Evolutionary conservation across 2,329 filamentous ascomycete species (phyloP).

Genomic region (Monosporascus ibericus): DNA sequence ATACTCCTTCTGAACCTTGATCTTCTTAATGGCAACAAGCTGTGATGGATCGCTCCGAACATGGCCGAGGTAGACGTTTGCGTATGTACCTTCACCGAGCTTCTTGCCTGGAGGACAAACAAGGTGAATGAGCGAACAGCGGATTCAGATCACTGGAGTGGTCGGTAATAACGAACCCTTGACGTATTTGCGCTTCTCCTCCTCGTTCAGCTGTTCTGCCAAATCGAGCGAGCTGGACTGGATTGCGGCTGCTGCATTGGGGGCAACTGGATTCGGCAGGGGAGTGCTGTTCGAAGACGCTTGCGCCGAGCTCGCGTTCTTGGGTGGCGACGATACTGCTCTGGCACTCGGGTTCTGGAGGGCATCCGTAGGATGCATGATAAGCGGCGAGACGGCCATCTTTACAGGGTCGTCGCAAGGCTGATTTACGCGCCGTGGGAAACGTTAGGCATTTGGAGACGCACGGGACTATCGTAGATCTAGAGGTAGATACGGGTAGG

Average conservation of each 20-base stretch:
- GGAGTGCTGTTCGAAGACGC: conserved; percentile 42
- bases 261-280: conserved; percentile 19
- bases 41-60: conserved; percentile 64
- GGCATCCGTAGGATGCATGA: conserved; percentile 21
- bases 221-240: conserved; percentile 41
- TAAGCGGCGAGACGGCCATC: conserved; percentile 27
- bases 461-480: too few species aligned
- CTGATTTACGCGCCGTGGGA: neutral
- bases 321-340: conserved; percentile 38
- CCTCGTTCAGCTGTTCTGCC: conserved; percentile 77
- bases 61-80: conserved; percentile 87
- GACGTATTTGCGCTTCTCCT: conserved; percentile 81
- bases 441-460: neutral
- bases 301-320: conserved; percentile 32
- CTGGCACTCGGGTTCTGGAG: conserved; percentile 20
- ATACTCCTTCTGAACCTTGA: conserved; percentile 80
- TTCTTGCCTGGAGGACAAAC: conserved; percentile 59
- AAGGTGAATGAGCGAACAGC: conserved; percentile 4
- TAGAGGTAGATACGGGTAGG: too few species aligned
- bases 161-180: conserved; percentile 52
- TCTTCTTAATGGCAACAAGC: conserved; percentile 88
- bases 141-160: neutral
- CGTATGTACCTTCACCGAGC: conserved; percentile 94
- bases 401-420: conserved; percentile 1
- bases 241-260: conserved; percentile 22